Base-by-base conservation (phyloP, 1,284 basidiomycete genomes). In the Heliocybe sulcata region DNA sequence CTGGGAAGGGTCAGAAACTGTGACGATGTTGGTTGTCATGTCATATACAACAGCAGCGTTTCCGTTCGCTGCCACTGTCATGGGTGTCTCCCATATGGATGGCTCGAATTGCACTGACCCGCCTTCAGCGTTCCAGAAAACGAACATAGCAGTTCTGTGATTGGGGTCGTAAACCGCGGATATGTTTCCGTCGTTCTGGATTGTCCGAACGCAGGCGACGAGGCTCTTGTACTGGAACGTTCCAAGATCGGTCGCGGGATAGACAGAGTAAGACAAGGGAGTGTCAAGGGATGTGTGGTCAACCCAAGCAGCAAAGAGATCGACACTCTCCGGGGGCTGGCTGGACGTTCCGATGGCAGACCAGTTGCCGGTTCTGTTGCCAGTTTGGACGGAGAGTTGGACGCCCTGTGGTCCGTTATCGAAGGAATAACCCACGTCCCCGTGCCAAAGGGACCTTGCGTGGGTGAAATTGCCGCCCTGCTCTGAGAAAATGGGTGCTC, bases 271-370 rank as follows among this genome's bases (percentile, higher is more conserved):
- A 3, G 78, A 70, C 19, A 77, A 63, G 1, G 79, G 69, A 1
- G 65, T 57, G 22, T 56, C 58, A 8, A 67, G 60, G 35, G 68
- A 57, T 33, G 63, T 62, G 61, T 85, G 83, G 25, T 76, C 64
- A 35, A 85, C 67, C 75, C 77, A 84, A 1, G 85, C 83, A 0
- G 79, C 68, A 68, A 87, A 88, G 23, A 87, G 67, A 61, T 82
- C 74, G 42, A 81, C 77, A 1, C 76, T 80, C 29, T 68, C 64
- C 1, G 76, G 70, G 14, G 80, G 78, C 52, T 76, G 72, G 0
- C 68, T 71, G 3, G 82, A 83, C 11, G 77, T 84, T n/a, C 84
- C 84, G 56, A 87, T 81, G 2, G 67, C 62, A n/a, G 76, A 71
- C 85, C 85, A 88, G 59, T 79, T 72, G 1, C 84, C 85, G 0